Evolutionary conservation across 441 rosid genomes (phyloP).

Genomic region (Biscutella laevigata): DNA sequence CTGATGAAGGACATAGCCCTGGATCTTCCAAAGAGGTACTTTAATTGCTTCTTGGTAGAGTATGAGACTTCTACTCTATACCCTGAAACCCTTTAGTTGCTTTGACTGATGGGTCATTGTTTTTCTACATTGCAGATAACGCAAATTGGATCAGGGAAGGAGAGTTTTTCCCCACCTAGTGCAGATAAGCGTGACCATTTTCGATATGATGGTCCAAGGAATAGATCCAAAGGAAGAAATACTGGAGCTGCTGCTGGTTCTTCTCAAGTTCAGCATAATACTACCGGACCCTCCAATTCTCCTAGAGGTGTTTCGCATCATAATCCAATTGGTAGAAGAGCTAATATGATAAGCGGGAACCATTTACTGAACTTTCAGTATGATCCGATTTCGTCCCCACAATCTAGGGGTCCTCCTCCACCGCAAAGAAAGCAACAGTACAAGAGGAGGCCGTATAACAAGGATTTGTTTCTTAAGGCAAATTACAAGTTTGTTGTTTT

Average conservation of each 20-base stretch:
- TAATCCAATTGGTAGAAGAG: slow-evolving; percentile 60
- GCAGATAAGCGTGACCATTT: slow-evolving; percentile 23
- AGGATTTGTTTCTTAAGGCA: slow-evolving; percentile 89
- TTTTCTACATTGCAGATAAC: slow-evolving; percentile 43
- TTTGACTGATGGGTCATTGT: neutral
- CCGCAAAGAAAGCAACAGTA: slow-evolving; percentile 61
- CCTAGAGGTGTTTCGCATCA: slow-evolving; percentile 36
- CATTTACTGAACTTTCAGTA: slow-evolving; percentile 91
- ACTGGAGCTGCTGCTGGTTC: slow-evolving; percentile 23
- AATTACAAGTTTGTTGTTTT: slow-evolving; percentile 92
- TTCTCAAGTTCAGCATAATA: slow-evolving; percentile 30
- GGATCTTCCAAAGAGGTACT: slow-evolving; percentile 71
- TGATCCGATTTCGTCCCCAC: slow-evolving; percentile 65
- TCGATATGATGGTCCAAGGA: slow-evolving; percentile 29
- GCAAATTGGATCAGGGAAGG: slow-evolving; percentile 28
- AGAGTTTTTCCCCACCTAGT: slow-evolving; percentile 29
- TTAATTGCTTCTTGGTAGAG: neutral
- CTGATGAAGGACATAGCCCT: slow-evolving; percentile 37
- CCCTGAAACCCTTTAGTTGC: no score
- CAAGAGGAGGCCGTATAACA: slow-evolving; percentile 79
- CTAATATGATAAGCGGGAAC: slow-evolving; percentile 63
- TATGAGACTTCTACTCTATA: neutral
- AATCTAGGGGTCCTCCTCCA: slow-evolving; percentile 55
- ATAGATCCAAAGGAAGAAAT: slow-evolving; percentile 45
- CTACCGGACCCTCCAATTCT: slow-evolving; percentile 27